Percentiles rank a stretch among this genome's conserved stretches.
phyloP scores from a whole-genome alignment of 805 yeast genomes.

The Metschnikowia drakensbergensis region DNA sequence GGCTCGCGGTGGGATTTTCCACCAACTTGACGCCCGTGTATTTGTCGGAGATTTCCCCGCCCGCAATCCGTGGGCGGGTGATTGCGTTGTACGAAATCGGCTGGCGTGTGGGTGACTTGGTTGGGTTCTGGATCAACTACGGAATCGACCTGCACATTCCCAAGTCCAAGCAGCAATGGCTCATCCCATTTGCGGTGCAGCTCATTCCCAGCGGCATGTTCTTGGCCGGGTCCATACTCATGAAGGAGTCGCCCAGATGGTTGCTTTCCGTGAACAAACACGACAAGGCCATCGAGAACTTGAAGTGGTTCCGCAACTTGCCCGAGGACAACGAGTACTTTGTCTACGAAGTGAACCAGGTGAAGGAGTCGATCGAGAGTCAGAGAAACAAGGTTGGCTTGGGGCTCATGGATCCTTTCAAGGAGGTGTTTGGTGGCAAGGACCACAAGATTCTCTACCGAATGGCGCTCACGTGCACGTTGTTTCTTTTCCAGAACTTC shows the following conservation, averaged over 20 bases:
- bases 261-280: constrained; percentile 27
- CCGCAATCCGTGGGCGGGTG: constrained; percentile 33
- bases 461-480: constrained; percentile 29
- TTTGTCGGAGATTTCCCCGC: constrained; percentile 34
- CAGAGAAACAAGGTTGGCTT: constrained; percentile 29
- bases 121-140: constrained; percentile 37
- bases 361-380: constrained; percentile 29
- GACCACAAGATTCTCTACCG: constrained; percentile 26
- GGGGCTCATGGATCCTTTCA: constrained; percentile 33
- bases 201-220: constrained; percentile 36
- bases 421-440: constrained; percentile 26
- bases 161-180: constrained; percentile 30
- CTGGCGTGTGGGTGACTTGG: constrained; percentile 39
- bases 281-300: constrained; percentile 32
- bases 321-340: constrained; percentile 34
- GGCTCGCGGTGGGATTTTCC: constrained; percentile 34
- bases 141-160: constrained; percentile 29
- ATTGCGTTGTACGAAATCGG: constrained; percentile 34
- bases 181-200: constrained; percentile 39
- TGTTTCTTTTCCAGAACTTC: constrained; percentile 37
- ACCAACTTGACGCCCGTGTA: constrained; percentile 37
- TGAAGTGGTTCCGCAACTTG: constrained; percentile 33
- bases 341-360: constrained; percentile 34
- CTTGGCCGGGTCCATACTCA: constrained; percentile 28
- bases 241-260: constrained; percentile 39